Percentiles rank a stretch among this genome's conserved stretches.
Conservation (phyloP, 768 basidiomycete genomes). For the Leccinum imitatum region DNA sequence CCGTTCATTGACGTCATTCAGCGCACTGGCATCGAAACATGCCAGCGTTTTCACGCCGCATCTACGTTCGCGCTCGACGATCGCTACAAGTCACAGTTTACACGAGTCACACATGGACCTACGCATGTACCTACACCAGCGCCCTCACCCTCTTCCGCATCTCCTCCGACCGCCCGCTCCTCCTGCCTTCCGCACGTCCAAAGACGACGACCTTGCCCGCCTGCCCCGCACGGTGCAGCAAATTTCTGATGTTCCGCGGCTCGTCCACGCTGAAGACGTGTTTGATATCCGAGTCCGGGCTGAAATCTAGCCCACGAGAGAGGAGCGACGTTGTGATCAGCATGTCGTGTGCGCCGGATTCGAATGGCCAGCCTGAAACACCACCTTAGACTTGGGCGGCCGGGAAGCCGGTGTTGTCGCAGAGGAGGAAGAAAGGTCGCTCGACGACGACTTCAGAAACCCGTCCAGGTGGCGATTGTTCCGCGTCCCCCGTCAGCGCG, state of each 20-base stretch:
- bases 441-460: no score
- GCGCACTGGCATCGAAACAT: no score
- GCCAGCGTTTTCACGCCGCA: no score
- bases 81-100: no score
- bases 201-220: constrained; percentile 67
- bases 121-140: constrained; percentile 14
- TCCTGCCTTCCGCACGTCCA: constrained; percentile 65
- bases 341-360: constrained; percentile 44
- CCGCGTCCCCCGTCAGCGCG: no score
- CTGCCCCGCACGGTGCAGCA: constrained; percentile 85
- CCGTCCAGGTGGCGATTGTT: no score
- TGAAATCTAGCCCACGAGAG: constrained; percentile 87
- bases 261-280: constrained; percentile 88
- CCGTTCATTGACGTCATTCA: no score
- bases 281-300: constrained; percentile 53
- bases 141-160: constrained; percentile 51
- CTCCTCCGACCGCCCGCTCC: constrained; percentile 51
- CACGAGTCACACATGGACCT: no score
- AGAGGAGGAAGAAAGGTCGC: no score
- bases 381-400: no score
- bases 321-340: constrained; percentile 89
- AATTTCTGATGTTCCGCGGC: constrained; percentile 88
- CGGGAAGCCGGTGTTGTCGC: no score
- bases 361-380: constrained; percentile 3
- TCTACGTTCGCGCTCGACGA: no score